These are phyloP conservation scores for Phytophthora palmivora DNA, from an alignment of 352 stramenopile genomes.

Conservation along the genomic window DNA sequence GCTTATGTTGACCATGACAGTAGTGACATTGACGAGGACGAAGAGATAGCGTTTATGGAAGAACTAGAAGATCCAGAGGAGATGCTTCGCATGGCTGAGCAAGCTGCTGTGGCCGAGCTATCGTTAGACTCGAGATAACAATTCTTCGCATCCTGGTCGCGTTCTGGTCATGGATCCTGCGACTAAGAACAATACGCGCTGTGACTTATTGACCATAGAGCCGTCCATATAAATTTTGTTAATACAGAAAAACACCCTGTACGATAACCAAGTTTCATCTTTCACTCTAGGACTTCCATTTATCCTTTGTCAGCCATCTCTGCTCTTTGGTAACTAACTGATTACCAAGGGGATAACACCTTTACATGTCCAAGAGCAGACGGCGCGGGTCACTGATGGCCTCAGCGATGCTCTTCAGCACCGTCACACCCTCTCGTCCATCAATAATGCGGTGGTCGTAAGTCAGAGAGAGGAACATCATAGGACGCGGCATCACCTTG, in stretches of 20 bases:
- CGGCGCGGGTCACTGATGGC: constrained; percentile 96
- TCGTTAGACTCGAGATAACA: constrained; percentile 17
- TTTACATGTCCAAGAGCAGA: constrained; percentile 90
- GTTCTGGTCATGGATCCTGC: not conserved
- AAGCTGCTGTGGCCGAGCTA: constrained; percentile 34
- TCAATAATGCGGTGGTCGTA: constrained; percentile 99
- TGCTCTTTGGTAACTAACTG: not conserved
- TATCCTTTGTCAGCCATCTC: not conserved
- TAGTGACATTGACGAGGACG: constrained; percentile 14
- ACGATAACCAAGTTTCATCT: constrained; percentile 29
- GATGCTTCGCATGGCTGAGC: constrained; percentile 41
- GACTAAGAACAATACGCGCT: not conserved
- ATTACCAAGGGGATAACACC: not conserved
- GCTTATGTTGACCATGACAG: constrained; percentile 3
- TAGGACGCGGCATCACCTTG: constrained; percentile 96
- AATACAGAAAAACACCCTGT: constrained; percentile 1
- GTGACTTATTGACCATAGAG: constrained; percentile 22
- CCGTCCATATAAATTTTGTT: constrained; percentile 8
- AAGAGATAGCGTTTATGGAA: constrained; percentile 45
- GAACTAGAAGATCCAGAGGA: constrained; percentile 36
- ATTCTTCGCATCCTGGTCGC: not conserved
- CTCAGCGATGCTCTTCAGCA: constrained; percentile 98
- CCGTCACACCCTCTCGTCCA: constrained; percentile 98
- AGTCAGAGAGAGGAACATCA: constrained; percentile 99
- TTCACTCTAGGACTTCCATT: constrained; percentile 30